Evolutionary conservation across 768 basidiomycete genomes (phyloP).

Genomic region (Rhodotorula toruloides): DNA sequence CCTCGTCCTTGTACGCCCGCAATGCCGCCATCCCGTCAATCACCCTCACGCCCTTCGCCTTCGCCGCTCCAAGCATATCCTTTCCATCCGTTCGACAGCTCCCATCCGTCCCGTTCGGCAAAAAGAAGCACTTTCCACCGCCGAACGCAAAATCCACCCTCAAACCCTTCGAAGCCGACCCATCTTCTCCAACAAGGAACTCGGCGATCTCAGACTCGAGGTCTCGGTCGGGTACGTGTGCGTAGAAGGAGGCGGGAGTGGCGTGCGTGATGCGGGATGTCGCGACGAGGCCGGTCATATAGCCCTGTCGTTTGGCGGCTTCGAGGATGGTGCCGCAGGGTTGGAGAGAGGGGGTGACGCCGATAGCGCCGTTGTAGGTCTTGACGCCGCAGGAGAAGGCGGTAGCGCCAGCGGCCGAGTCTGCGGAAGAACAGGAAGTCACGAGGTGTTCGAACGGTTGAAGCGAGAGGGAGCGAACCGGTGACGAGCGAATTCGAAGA

Average conservation of each 20-base stretch:
- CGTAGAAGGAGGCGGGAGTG: conserved; percentile 42
- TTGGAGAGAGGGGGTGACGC: conserved; percentile 20
- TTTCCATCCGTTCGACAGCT: conserved; percentile 40
- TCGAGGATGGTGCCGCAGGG: conserved; percentile 44
- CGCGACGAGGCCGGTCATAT: conserved; percentile 40
- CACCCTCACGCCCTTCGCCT: conserved; percentile 27
- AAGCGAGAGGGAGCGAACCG: conserved; percentile 1
- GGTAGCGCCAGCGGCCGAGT: conserved; percentile 44
- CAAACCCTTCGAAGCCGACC: conserved; percentile 23
- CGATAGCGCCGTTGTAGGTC: conserved; percentile 43
- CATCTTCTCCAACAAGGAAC: conserved; percentile 38
- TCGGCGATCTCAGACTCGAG: conserved; percentile 35
- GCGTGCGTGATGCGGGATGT: conserved; percentile 41
- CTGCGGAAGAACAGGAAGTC: conserved; percentile 13
- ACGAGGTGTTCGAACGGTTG: not conserved
- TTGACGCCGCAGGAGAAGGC: conserved; percentile 43
- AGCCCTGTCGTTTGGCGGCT: conserved; percentile 41
- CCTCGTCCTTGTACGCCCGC: conserved; percentile 21
- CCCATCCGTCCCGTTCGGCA: conserved; percentile 29
- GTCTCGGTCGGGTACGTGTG: conserved; percentile 42
- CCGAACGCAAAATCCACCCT: conserved; percentile 44
- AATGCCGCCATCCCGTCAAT: conserved; percentile 33
- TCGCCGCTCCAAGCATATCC: conserved; percentile 35
- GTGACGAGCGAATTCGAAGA: conserved; percentile 36
- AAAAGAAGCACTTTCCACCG: conserved; percentile 41